Evolutionary conservation across 768 basidiomycete genomes (phyloP).

Genomic region (Rhodotorula kratochvilovae): DNA sequence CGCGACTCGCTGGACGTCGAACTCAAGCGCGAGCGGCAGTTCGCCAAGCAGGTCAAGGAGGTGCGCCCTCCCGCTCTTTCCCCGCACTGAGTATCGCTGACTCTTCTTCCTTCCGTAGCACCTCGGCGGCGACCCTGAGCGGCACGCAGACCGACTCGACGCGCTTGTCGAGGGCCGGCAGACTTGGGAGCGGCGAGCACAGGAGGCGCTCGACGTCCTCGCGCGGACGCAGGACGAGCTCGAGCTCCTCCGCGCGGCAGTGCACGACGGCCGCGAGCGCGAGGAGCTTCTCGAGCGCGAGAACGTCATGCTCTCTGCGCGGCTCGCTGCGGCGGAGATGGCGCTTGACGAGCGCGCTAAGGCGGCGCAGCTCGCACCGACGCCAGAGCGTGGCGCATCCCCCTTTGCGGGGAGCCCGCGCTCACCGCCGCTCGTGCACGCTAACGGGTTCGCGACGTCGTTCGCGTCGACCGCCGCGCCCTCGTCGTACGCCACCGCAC

Average conservation of each 20-base stretch:
- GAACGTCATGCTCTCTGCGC: constrained; percentile 3
- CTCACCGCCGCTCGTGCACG: neutral
- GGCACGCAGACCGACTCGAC: constrained; percentile 6
- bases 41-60: constrained; percentile 5
- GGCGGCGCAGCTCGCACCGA: neutral
- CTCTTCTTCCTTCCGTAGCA: neutral
- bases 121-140: constrained; percentile 14
- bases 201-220: constrained; percentile 11
- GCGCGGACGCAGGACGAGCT: neutral
- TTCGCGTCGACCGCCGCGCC: neutral
- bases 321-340: constrained; percentile 7
- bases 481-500: neutral
- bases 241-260: neutral
- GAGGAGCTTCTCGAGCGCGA: constrained; percentile 9
- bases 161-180: constrained; percentile 6
- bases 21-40: constrained; percentile 3
- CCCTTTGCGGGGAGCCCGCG: neutral
- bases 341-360: neutral
- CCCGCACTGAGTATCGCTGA: accelerated
- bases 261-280: neutral
- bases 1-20: constrained; percentile 13
- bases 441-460: neutral
- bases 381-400: neutral
- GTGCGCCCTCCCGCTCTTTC: neutral
- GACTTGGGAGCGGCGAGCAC: constrained; percentile 14